Percentiles rank a stretch among this genome's conserved stretches.
These are phyloP conservation scores for Quercus ilex DNA, from an alignment of 306 rosid genomes.

Conservation along the genomic window DNA sequence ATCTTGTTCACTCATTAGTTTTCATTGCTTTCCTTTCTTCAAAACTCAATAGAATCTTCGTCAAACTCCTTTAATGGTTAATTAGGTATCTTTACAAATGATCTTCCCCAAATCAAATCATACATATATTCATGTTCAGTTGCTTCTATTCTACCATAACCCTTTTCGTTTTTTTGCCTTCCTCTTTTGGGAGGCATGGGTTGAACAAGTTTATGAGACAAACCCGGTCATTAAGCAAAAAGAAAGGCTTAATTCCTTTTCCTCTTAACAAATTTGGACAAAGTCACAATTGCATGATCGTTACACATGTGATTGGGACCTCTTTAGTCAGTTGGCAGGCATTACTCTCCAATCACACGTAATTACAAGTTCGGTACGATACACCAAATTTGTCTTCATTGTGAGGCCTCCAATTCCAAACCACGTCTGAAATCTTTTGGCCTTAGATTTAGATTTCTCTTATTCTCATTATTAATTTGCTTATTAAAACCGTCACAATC, in stretches of 20 bases:
- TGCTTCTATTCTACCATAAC: slow-evolving; percentile 2
- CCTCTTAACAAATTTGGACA: slow-evolving; percentile 46
- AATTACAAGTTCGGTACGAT: slow-evolving; percentile 40
- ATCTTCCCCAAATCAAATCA: no score
- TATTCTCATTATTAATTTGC: not conserved
- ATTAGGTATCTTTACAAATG: no score
- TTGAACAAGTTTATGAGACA: slow-evolving; percentile 26
- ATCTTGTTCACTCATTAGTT: no score
- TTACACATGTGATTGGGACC: slow-evolving; percentile 50
- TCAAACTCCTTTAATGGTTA: no score
- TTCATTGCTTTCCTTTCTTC: no score
- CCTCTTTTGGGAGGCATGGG: slow-evolving; percentile 1
- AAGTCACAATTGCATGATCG: slow-evolving; percentile 61
- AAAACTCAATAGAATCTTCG: no score
- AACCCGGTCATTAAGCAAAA: slow-evolving; percentile 19
- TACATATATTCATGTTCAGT: no score
- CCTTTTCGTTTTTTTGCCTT: slow-evolving; percentile 26
- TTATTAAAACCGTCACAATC: not conserved
- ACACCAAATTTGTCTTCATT: slow-evolving; percentile 21
- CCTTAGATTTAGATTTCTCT: not conserved
- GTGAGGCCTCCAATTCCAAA: slow-evolving; percentile 1
- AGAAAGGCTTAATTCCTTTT: slow-evolving; percentile 40
- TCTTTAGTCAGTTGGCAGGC: slow-evolving; percentile 48
- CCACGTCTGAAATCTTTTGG: slow-evolving; percentile 12
- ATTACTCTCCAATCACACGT: slow-evolving; percentile 34